Base-by-base conservation (phyloP, 805 yeast genomes). In the Metschnikowia noctiluminum region DNA sequence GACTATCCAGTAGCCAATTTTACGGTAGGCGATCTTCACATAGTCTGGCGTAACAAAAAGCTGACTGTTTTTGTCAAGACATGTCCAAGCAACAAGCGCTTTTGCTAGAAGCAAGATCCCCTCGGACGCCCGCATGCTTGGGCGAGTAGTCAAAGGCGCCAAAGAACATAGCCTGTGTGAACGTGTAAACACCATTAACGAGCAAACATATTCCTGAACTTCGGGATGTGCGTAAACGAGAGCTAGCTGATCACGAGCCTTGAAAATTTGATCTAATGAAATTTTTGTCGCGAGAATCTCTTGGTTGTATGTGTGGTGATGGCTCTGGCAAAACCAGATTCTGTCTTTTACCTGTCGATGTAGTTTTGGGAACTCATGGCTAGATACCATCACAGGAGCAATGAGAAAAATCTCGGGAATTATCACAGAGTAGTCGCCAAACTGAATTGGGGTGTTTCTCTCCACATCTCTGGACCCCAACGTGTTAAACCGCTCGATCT, bases 1-100 rank as follows among this genome's bases (percentile, higher is more conserved):
- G 10, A 73, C 71, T 14, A 71, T 57, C 78, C 78, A 73, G 61
- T 71, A 72, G 26, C 68, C 74, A 7, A 73, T 55, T 50, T 68
- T 68, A 28, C 73, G 57, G 52, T 62, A 60, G 6, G 76, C 72
- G n/a, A 68, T 56, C 51, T 71, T 71, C 37, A 64, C 66, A 35
- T 53, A 56, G 38, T 68, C 74, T 0, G 77, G 76, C 3, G 76
- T 71, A 7, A 69, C 68, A 49, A 53, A 72, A 21, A 59, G 40
- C 15, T 8, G 7, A 14, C 21, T 7, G 3, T 10, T 12, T 16
- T 3, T 34, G n/a, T 13, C 21, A 8, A 21, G 30, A 30, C 31
- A 26, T 1, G 38, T 34, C 62, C 62, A 63, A 11, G 56, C 55
- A 27, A 65, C 69, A 37, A 69, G 50, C 3, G 68, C 61, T 40